These are phyloP conservation scores for Luzula sylvatica DNA, from an alignment of 176 grass and related monocot genomes.

Conservation along the genomic window DNA sequence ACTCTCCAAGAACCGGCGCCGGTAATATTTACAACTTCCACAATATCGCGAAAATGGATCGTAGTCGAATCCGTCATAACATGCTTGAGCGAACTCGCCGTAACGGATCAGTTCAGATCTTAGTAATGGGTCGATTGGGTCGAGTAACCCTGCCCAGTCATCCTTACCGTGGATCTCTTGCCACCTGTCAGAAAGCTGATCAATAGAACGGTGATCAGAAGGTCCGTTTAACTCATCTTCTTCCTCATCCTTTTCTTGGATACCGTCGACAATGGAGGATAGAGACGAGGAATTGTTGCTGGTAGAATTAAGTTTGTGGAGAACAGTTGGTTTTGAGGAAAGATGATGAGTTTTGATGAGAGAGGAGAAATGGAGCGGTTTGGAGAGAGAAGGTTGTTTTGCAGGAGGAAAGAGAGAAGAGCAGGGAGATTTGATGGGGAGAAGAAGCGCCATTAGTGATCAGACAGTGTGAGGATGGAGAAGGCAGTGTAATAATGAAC, in stretches of 20 bases:
- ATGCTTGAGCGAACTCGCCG: slow-evolving; percentile 77
- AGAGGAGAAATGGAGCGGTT: background rate
- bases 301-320: slow-evolving; percentile 11
- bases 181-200: slow-evolving; percentile 37
- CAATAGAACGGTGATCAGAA: background rate
- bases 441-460: slow-evolving; percentile 8
- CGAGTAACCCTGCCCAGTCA: slow-evolving; percentile 62
- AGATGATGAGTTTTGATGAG: background rate
- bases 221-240: background rate
- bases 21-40: slow-evolving; percentile 60
- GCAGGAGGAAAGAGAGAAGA: background rate
- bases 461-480: too few relatives aligned
- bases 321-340: background rate
- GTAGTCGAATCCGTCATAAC: slow-evolving; percentile 88
- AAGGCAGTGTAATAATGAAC: background rate
- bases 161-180: slow-evolving; percentile 62
- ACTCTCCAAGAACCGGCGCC: slow-evolving; percentile 24
- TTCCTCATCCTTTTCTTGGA: slow-evolving; percentile 14
- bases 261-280: slow-evolving; percentile 37
- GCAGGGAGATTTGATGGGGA: background rate
- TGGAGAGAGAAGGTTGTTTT: background rate
- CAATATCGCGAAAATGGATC: slow-evolving; percentile 53
- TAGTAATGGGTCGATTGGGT: slow-evolving; percentile 70
- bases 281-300: slow-evolving; percentile 24
- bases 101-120: slow-evolving; percentile 67